Evolutionary conservation across 345 rosid species (phyloP).

Genomic region (Citrus cavaleriei): DNA sequence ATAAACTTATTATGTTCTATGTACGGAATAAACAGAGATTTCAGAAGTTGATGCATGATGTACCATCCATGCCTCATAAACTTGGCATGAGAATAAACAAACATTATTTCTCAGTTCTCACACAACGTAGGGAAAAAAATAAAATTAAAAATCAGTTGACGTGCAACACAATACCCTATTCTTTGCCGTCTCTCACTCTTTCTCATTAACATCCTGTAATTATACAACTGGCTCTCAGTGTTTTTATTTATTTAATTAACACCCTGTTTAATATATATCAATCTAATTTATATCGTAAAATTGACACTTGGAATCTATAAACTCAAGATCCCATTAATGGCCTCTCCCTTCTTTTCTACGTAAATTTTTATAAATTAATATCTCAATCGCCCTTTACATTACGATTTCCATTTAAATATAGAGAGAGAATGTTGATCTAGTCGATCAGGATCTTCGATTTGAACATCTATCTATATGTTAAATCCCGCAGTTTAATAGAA

Average conservation of each 20-base stretch:
- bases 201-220: neutral
- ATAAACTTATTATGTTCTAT: too few species aligned
- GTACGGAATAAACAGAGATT: slow-evolving; percentile 23
- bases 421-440: too few species aligned
- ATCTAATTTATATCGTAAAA: neutral
- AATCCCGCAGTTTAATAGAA: fast-evolving
- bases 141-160: neutral
- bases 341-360: slow-evolving; percentile 2
- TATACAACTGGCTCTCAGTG: neutral
- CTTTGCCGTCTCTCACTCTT: neutral
- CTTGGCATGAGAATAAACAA: neutral
- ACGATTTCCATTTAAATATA: neutral
- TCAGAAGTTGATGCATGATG: neutral
- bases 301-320: neutral
- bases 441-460: too few species aligned
- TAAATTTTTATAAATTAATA: neutral
- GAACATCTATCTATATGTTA: too few species aligned
- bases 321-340: neutral
- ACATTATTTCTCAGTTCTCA: neutral
- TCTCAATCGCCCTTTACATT: neutral
- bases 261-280: neutral
- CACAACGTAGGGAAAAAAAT: too few species aligned
- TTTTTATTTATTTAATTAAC: neutral
- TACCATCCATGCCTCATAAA: neutral
- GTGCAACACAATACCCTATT: neutral